Percentiles rank a stretch among this genome's conserved stretches.
Conservation (phyloP, 768 basidiomycete species). For the Filobasidium wieringae region DNA sequence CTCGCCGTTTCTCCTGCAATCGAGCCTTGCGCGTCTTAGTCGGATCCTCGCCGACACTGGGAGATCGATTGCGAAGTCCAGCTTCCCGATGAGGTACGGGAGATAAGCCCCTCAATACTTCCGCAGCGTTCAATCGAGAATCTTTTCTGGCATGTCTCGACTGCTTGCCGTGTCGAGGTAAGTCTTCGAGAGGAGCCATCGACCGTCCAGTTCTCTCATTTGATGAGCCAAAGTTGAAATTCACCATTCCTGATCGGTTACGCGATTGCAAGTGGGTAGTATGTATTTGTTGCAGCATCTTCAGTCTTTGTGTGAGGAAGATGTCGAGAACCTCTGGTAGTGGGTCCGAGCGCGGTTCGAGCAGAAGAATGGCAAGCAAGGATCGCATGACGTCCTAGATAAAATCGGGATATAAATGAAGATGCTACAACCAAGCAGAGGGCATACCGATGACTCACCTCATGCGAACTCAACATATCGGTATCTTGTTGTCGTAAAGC, state of each 20-base stretch:
- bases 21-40: neutral
- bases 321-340: conserved; percentile 59
- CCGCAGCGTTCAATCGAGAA: conserved; percentile 11
- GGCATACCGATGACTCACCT: too few species aligned
- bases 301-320: conserved; percentile 52
- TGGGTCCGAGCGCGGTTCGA: conserved; percentile 60
- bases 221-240: neutral
- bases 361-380: conserved; percentile 69
- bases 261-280: neutral
- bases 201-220: neutral
- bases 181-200: neutral
- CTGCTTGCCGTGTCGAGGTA: neutral
- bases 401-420: neutral
- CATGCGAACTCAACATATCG: too few species aligned
- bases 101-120: conserved; percentile 3
- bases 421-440: conserved; percentile 2
- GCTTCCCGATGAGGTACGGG: conserved; percentile 5
- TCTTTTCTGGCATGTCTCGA: conserved; percentile 13
- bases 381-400: conserved; percentile 61
- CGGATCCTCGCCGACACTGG: neutral
- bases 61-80: neutral
- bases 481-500: conserved; percentile 72
- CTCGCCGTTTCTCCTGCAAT: neutral
- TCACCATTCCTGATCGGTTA: neutral
- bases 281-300: conserved; percentile 27